Evolutionary conservation across 768 basidiomycete genomes (phyloP), one percentile per base, ranked within the genome.

Genomic region (Tylopilus rubrobrunneus): DNA sequence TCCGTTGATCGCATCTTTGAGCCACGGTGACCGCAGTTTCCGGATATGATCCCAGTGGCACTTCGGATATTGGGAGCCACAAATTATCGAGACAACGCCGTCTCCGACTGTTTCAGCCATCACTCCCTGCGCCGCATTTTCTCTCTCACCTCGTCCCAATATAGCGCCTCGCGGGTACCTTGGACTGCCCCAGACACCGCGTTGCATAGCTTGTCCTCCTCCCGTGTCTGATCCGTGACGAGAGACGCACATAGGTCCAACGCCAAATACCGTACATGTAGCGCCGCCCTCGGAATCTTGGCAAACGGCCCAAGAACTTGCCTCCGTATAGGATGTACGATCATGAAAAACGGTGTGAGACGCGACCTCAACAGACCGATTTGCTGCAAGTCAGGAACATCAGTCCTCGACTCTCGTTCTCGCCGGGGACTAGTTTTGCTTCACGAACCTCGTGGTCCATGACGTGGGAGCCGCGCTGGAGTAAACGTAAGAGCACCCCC

Each of bases 271-370:
- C 83, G 79, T 41, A 84, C 57, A 21, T 67, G 64, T 36, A 73
- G 70, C 27, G 31, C 62, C 14, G 71, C 56, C 3, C 53, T 34
- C 14, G 82, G 78, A n/a, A 97, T 72, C 65, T 82, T 87, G 49
- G 73, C 69, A 71, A 85, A 98, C 23, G 95, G 95, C 0, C 95
- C 96, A 15, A 74, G 71, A 31, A 94, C 64, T 51, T 76, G 73
- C 9, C 93, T 94, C 45, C 85, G 87, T 28, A 73, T 73, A n/a
- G 89, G 76, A 67, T 97, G 93, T 10, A 71, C 73, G 43, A 95
- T 77, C 62, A 75, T 76, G 72, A 97, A 98, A 72, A 84, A 97
- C 19, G 93, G 92, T 10, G 78, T 71, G 7, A 96, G 74, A 23
- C 86, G 83, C 17, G 81, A 76, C 54, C 76, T 74, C 45, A 92